Percentiles rank a stretch among this genome's conserved stretches.
Conservation (phyloP, 352 stramenopile genomes). For the Phytopythium helicoides region DNA sequence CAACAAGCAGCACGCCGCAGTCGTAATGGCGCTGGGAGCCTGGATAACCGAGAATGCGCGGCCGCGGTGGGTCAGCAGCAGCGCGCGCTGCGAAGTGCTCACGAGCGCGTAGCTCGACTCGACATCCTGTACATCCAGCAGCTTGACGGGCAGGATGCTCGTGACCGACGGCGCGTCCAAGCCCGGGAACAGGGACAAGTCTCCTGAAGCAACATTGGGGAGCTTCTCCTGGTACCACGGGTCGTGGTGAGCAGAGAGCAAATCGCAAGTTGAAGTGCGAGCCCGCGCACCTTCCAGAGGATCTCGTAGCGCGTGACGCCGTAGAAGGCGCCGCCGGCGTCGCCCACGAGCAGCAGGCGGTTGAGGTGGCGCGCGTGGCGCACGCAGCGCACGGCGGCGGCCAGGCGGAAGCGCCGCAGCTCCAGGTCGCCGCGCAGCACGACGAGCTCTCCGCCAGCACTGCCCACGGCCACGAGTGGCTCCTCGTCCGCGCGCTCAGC, state of each 20-base stretch:
- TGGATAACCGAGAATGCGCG: slow-evolving; percentile 26
- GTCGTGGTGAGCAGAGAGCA: too few species aligned
- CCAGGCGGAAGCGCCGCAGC: slow-evolving; percentile 41
- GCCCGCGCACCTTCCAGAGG: slow-evolving; percentile 36
- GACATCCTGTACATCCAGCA: slow-evolving; percentile 50
- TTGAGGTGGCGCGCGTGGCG: slow-evolving; percentile 22
- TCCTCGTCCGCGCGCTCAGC: slow-evolving; percentile 9
- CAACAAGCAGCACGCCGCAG: slow-evolving; percentile 22
- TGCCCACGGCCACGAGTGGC: slow-evolving; percentile 36
- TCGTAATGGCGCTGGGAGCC: slow-evolving; percentile 22
- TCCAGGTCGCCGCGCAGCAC: slow-evolving; percentile 47
- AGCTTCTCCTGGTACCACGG: slow-evolving; percentile 3
- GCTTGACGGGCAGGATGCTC: slow-evolving; percentile 26
- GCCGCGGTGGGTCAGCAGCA: slow-evolving; percentile 43
- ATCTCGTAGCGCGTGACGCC: slow-evolving; percentile 52
- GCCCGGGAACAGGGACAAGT: slow-evolving; percentile 30
- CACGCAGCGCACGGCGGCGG: slow-evolving; percentile 33
- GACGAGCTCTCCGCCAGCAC: slow-evolving; percentile 39
- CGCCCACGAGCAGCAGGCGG: slow-evolving; percentile 34
- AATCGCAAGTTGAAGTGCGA: background rate
- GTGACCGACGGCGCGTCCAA: slow-evolving; percentile 22
- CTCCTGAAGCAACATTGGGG: background rate
- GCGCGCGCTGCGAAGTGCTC: slow-evolving; percentile 37
- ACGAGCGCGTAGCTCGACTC: slow-evolving; percentile 51
- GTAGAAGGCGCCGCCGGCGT: slow-evolving; percentile 44